Base-by-base conservation (phyloP, 176 grass and related monocot genomes). In the Oryza glumipatula region DNA sequence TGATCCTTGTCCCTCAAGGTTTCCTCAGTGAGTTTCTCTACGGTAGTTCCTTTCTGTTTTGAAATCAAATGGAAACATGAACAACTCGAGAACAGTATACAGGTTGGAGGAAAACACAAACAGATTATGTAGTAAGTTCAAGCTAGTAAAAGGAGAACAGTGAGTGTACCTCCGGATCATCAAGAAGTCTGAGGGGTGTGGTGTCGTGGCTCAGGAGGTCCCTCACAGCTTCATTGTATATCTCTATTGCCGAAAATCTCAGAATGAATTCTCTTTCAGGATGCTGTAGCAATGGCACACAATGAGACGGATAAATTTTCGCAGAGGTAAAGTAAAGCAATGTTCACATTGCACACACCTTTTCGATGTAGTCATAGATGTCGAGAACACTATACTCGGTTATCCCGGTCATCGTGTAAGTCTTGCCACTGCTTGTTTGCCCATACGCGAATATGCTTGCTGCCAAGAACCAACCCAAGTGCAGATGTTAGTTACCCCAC, bases 371-470 rank as follows among this genome's bases (percentile, higher is more conserved):
- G 28, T 89, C 88, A 64, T 99, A 99, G 67, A 99, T 92, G 84
- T 99, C 96, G 33, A 81, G 73, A 52, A 99, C 72, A 36, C 91
- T 84, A 26, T 94, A 89, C 43, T 94, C 91, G 0, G 96, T 99
- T 46, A 99, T 91, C 16, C 96, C 96, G 1, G 78, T 94, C 96
- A 99, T 96, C 1, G 96, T 99, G 79, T 96, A 96, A 58, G 96
- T 99, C 84, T 99, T 96, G 47, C 96, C 96, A 28, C 96, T 99
- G 63, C 96, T 99, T 39, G 96, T 99, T 83, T 99, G 96, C 24
- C 96, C 96, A 76, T 99, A 99, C 0, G 96, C 96, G 74, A 99
- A 99, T 87, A 99, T 92, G 73, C 96, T 96, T 65, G 96, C 96
- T 99, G 90, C 33, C 76, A 85, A 78, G 75, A 89, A 54, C 56